Evolutionary conservation across 2,329 filamentous ascomycete species (phyloP), one percentile per base, ranked within the genome.

Genomic region (Rutstroemia sp.): DNA sequence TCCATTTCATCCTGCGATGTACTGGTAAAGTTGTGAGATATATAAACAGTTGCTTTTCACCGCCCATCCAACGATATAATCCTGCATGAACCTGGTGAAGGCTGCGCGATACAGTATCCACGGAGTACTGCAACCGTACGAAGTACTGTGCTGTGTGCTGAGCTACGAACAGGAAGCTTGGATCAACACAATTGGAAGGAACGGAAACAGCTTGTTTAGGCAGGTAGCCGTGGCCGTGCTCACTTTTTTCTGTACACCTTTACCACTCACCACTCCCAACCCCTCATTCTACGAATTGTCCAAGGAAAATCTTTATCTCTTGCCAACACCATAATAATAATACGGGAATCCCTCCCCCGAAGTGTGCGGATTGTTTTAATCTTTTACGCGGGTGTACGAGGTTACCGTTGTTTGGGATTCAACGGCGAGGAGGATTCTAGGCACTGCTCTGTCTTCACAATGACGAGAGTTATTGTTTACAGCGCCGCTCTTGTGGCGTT

Each of bases 401-500:
- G 45, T 53, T 59, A 48, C 57, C 58, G 54, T 39, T 57, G 39
- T 55, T 38, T 49, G 18, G 44, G 30, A 48, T 44, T 25, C 27
- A 51, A 47, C 49, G 51, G 61, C 55, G 51, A 56, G 54, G 49
- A 25, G 54, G 41, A 46, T 44, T 47, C 39, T 23, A 56, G 48
- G 23, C 42, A 46, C 39, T 37, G 27, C 39, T 34, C 45, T 45
- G 41, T 21, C 19, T 21, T 30, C 3, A 65, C 25, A 4, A 77
- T 77, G 75, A 75, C 75, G 57, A 71, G 74, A 65, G 65, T 67
- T 52, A 68, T 72, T 58, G 69, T 77, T 51, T 77, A 77, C 62
- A 67, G 61, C 56, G 64, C 69, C 56, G 71, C 70, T 54, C 67
- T 77, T 25, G 69, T 71, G 59, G 71, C 72, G 57, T 75, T 76